Base-by-base conservation (phyloP, 768 basidiomycete species). In the Auricularia cornea region DNA sequence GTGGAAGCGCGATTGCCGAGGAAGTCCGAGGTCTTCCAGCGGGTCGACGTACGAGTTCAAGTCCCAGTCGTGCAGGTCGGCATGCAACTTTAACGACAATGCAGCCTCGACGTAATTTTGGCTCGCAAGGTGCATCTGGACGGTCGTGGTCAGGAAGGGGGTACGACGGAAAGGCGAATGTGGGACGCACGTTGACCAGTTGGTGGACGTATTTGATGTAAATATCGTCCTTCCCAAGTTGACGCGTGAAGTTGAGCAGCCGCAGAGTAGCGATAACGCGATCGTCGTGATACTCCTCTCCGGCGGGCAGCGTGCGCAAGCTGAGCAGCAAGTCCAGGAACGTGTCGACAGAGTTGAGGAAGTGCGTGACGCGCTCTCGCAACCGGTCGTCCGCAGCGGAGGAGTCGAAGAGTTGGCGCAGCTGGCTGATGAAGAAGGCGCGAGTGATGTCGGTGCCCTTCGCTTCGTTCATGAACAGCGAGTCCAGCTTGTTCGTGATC, bases 171-270 rank as follows among this genome's bases (percentile, higher is more conserved):
- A 31, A 2, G 59, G 63, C 62, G 8, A 32, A 65, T n/a, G 29
- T 54, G 64, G 4, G 23, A 69, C 87, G 68, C 70, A 94, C 91
- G 68, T 92, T 90, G 60, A 96, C 92, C 29, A 97, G 86, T 71
- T 95, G 92, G 71, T 97, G 93, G 28, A 96, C 90, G 72, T 96
- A 96, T 82, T 94, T 92, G 74, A 95, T 90, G 70, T 94, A 96
- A 64, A 97, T 94, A 71, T 95, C 94, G 70, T 92, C 89, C 14
- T 94, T 81, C 20, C 94, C 94, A 62, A 96, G 94, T 20, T 90
- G 84, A 20, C 92, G 84, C 67, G 96, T 93, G 73, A 95, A 97
- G 72, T 94, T 92, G 89, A 97, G 94, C 65, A 97, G 77, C 35
- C 92, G 83, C 66, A 95, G 78, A 60, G 94, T 95, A 12, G 93